Percentiles rank a stretch among this genome's conserved stretches.
Evolutionary conservation across 768 basidiomycete genomes (phyloP).

Genomic region (Coprinopsis cinerea): DNA sequence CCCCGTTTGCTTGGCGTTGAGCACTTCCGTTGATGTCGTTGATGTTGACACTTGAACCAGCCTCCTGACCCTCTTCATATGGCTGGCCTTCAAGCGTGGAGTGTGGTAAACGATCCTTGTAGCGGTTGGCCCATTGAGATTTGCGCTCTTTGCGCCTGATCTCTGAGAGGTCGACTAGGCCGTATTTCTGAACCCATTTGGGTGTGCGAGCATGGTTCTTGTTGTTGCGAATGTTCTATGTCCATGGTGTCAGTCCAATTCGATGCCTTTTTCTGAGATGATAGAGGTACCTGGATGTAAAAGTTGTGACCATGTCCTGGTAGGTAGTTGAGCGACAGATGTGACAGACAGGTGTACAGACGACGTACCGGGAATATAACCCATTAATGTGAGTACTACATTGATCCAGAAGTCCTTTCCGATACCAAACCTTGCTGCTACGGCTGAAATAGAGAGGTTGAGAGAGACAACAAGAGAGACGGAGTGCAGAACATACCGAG

Average conservation of each 20-base stretch:
- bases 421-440: conserved; percentile 89
- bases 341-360: neutral
- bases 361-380: conserved; percentile 78
- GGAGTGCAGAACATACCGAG: conserved; percentile 50
- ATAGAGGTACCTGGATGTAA: conserved; percentile 68
- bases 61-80: conserved; percentile 76
- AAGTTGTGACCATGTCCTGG: conserved; percentile 89
- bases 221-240: conserved; percentile 91
- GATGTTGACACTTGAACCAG: conserved; percentile 36
- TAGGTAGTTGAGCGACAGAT: conserved; percentile 9
- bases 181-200: conserved; percentile 89
- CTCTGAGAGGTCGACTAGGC: conserved; percentile 77
- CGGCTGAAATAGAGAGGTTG: conserved; percentile 46
- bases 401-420: conserved; percentile 91
- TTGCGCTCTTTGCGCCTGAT: conserved; percentile 73
- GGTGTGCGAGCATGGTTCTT: conserved; percentile 90
- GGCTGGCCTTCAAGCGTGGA: conserved; percentile 67
- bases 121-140: conserved; percentile 84
- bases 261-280: conserved; percentile 1
- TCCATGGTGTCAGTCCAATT: conserved; percentile 5
- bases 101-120: conserved; percentile 70
- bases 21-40: conserved; percentile 27
- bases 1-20: conserved; percentile 39
- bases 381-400: conserved; percentile 79
- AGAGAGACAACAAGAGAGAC: conserved; percentile 2